A percentile compares a stretch with the other conserved stretches of the same genome.
Evolutionary conservation across 495 filamentous ascomycete species (phyloP).

Genomic region (Penicillium herquei): DNA sequence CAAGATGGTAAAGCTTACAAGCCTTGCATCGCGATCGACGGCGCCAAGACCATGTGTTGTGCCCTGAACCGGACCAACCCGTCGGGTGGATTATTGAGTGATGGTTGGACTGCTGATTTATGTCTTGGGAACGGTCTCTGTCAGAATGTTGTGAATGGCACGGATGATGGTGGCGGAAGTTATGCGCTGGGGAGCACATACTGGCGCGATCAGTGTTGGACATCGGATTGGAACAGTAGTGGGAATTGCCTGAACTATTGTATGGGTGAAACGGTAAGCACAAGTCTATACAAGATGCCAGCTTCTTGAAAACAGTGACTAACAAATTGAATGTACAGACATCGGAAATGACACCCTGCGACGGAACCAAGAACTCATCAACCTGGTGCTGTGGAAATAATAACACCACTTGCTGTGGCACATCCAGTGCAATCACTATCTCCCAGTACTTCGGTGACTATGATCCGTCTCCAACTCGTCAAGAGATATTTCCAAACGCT

Average conservation of each 20-base stretch:
- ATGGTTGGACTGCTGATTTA: neutral
- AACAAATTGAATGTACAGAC: neutral
- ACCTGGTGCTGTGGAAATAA: slow-evolving; percentile 3
- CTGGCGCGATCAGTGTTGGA: neutral
- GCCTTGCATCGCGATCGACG: neutral
- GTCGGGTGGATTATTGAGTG: neutral
- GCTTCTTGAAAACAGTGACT: neutral
- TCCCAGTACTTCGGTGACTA: neutral
- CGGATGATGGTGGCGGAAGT: neutral
- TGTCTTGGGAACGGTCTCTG: slow-evolving; percentile 3
- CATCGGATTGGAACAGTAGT: neutral
- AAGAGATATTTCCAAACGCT: neutral
- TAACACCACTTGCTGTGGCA: slow-evolving; percentile 1
- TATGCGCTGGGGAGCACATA: neutral
- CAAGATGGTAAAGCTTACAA: neutral
- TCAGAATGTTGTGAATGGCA: neutral
- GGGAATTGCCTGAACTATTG: slow-evolving; percentile 2
- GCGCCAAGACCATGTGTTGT: neutral
- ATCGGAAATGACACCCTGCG: slow-evolving; percentile 1
- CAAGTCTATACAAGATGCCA: neutral
- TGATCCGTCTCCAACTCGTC: neutral
- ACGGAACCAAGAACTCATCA: slow-evolving; percentile 1
- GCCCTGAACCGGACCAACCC: slow-evolving; percentile 1
- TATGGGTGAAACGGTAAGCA: neutral
- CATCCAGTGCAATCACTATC: neutral